Percentiles rank a stretch among this genome's conserved stretches.
phyloP scores from a whole-genome alignment of 768 basidiomycete species.

The Butyriboletus loyo region DNA sequence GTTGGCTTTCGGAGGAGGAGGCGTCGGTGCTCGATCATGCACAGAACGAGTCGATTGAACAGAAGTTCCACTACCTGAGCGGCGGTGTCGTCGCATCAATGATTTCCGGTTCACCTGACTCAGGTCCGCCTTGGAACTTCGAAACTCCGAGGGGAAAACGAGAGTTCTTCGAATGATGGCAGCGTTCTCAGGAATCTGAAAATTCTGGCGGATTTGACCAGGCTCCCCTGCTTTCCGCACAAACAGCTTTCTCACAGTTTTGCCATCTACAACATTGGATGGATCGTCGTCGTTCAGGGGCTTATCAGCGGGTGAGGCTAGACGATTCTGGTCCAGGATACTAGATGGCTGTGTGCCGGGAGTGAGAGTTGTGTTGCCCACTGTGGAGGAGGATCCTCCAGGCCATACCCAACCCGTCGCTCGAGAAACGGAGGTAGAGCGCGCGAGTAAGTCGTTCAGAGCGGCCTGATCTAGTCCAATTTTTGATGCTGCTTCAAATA shows the following conservation, averaged over 20 bases:
- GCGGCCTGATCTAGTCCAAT: constrained; percentile 73
- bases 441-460: constrained; percentile 65
- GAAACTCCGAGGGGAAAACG: constrained; percentile 70
- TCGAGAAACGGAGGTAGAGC: constrained; percentile 65
- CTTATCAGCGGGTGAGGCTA: constrained; percentile 23
- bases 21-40: constrained; percentile 79
- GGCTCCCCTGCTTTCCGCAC: constrained; percentile 23
- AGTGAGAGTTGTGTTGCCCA: constrained; percentile 18
- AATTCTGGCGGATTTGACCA: constrained; percentile 30
- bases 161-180: constrained; percentile 74
- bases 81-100: constrained; percentile 48
- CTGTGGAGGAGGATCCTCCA: constrained; percentile 18
- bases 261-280: constrained; percentile 27
- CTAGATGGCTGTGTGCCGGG: constrained; percentile 17
- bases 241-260: constrained; percentile 28
- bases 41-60: constrained; percentile 69
- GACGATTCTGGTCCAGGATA: constrained; percentile 12
- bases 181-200: constrained; percentile 36
- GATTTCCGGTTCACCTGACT: constrained; percentile 53
- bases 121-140: constrained; percentile 54
- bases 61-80: constrained; percentile 56
- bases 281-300: constrained; percentile 30
- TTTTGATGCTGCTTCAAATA: constrained; percentile 73
- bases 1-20: constrained; percentile 70
- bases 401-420: constrained; percentile 43